Conservation (phyloP, 495 filamentous ascomycete genomes). For the Cercophora samala region DNA sequence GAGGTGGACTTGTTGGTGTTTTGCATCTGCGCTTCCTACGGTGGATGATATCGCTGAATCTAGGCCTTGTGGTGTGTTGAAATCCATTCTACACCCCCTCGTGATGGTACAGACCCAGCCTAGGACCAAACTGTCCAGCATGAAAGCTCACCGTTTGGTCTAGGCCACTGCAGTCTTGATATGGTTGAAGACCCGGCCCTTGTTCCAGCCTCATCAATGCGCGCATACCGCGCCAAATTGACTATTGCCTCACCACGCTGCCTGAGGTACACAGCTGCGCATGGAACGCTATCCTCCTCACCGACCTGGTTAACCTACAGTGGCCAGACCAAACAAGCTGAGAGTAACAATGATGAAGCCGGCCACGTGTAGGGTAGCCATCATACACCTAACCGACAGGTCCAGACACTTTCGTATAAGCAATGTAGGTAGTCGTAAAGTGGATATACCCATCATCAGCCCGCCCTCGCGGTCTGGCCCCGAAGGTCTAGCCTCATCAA, state of each 20-base stretch:
- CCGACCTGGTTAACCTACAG: neutral
- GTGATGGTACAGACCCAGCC: neutral
- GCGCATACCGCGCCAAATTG: neutral
- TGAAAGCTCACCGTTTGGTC: neutral
- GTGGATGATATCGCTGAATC: too few species aligned
- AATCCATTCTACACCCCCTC: neutral
- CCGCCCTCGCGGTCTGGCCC: neutral
- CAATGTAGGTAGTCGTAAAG: neutral
- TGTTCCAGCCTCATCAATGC: neutral
- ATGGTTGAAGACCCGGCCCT: neutral
- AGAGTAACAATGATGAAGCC: neutral
- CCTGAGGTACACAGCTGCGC: neutral
- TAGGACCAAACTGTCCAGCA: neutral
- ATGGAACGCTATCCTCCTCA: neutral
- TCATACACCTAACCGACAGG: neutral
- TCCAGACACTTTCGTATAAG: neutral
- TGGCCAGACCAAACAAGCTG: neutral
- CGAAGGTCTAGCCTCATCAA: neutral
- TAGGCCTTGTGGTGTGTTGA: too few species aligned
- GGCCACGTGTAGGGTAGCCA: neutral
- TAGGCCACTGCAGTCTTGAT: neutral
- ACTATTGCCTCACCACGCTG: neutral
- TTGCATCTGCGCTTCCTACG: too few species aligned
- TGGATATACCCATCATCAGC: neutral
- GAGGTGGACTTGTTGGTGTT: too few species aligned